These are phyloP conservation scores for Saccharomycopsis fibuligera DNA, from an alignment of 805 yeast genomes.

Conservation along the genomic window DNA sequence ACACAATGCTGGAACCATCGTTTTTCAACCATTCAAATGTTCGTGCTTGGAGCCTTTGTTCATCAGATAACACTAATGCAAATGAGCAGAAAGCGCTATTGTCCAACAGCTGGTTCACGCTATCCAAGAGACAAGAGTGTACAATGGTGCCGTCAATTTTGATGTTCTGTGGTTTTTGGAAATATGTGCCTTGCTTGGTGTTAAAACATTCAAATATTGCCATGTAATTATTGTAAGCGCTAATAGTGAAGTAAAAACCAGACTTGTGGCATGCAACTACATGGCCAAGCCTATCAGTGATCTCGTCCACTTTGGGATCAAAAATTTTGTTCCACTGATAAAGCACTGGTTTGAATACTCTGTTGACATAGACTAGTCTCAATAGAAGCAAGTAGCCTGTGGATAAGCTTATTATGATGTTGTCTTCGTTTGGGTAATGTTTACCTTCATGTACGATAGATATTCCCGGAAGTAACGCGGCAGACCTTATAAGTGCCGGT, in stretches of 20 bases:
- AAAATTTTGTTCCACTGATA: conserved; percentile 1
- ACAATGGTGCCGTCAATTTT: not conserved
- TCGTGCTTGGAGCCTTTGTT: conserved; percentile 1
- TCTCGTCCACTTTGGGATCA: not conserved
- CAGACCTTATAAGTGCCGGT: conserved; percentile 6
- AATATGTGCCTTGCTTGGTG: not conserved
- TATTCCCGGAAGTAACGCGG: conserved; percentile 6
- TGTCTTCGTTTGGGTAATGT: conserved; percentile 3
- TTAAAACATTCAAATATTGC: conserved; percentile 4
- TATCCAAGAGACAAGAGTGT: too few species aligned
- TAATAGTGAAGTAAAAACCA: conserved; percentile 5
- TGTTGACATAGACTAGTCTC: not conserved
- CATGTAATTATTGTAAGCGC: conserved; percentile 4
- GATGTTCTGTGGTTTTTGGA: not conserved
- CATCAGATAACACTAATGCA: not conserved
- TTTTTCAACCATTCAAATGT: not conserved
- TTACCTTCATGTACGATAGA: not conserved
- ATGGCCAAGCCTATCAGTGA: conserved; percentile 1
- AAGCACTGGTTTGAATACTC: not conserved
- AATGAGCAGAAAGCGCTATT: not conserved
- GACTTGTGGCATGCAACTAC: conserved; percentile 3
- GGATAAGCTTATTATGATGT: conserved; percentile 1
- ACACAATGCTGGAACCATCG: not conserved
- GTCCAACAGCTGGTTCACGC: too few species aligned
- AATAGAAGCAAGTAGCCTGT: conserved; percentile 9